Percentiles rank a stretch among this genome's conserved stretches.
Conservation (phyloP, 2,329 filamentous ascomycete species). For the Calonectria pteridis region DNA sequence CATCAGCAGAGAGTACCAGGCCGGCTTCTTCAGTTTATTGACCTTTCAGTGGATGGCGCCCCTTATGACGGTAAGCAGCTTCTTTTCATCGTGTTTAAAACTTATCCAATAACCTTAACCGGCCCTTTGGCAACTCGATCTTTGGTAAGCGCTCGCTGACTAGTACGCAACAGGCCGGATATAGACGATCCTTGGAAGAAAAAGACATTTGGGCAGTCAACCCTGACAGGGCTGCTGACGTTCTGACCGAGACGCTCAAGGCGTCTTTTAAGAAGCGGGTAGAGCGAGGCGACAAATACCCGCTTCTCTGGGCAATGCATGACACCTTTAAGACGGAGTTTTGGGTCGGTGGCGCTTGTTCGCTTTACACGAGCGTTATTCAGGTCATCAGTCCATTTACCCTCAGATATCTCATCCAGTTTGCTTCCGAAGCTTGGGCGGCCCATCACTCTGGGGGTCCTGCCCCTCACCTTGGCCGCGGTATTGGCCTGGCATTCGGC, state of each 20-base stretch:
- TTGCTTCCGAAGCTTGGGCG: conserved; percentile 82
- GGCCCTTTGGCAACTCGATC: conserved; percentile 8
- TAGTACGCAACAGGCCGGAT: conserved; percentile 72
- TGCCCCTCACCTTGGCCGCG: conserved; percentile 77
- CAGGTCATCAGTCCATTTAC: conserved; percentile 89
- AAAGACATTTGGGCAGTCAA: conserved; percentile 94
- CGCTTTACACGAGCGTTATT: conserved; percentile 78
- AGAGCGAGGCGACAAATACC: conserved; percentile 76
- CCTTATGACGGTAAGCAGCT: conserved; percentile 77
- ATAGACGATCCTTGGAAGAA: conserved; percentile 83
- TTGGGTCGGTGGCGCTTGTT: conserved; percentile 83
- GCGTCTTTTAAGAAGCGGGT: conserved; percentile 77
- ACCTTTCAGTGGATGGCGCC: conserved; percentile 93
- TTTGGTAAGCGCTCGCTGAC: conserved; percentile 6
- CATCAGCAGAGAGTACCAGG: conserved; percentile 77
- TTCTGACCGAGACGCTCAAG: conserved; percentile 75
- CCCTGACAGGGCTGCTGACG: conserved; percentile 78
- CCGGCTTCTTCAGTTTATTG: conserved; percentile 79
- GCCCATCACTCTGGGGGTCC: conserved; percentile 65
- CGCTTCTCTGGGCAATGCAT: conserved; percentile 83
- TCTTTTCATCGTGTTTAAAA: not conserved
- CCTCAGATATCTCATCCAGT: conserved; percentile 87
- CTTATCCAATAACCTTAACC: not conserved
- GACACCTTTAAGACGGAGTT: conserved; percentile 91
- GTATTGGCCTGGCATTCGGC: conserved; percentile 86